Conservation (phyloP, 148 eudicot species). For the Nepenthes mirabilis region DNA sequence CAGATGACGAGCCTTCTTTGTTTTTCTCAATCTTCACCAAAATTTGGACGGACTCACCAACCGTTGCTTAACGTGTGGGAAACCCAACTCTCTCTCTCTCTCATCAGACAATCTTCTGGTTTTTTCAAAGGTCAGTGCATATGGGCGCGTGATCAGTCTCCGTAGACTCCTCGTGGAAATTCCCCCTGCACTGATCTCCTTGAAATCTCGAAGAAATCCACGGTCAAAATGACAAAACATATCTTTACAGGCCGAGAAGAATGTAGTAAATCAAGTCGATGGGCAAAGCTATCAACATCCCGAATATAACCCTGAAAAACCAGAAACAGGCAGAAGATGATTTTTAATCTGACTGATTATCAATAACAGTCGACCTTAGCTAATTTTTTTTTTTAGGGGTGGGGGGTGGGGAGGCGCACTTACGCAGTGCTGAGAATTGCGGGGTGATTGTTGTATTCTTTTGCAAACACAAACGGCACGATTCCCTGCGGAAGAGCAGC, state of each 20-base stretch:
- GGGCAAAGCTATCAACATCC: constrained; percentile 91
- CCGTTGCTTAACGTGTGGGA: no score
- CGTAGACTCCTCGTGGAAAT: no score
- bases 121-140: no score
- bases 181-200: no score
- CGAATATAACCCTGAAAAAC: constrained; percentile 74
- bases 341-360: not conserved
- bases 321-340: not conserved
- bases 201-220: no score
- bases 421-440: constrained; percentile 81
- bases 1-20: no score
- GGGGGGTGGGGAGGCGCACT: constrained; percentile 12
- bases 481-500: constrained; percentile 97
- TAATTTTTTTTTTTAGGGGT: not conserved
- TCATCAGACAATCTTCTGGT: no score
- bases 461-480: constrained; percentile 88
- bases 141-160: no score
- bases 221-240: no score
- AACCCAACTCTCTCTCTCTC: no score
- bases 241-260: constrained; percentile 48
- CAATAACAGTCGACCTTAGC: not conserved
- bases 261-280: constrained; percentile 83
- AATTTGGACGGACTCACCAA: no score
- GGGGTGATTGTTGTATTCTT: constrained; percentile 90
- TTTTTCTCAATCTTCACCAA: no score